A percentile compares a stretch with the other conserved stretches of the same genome.
Conservation (phyloP, 768 basidiomycete species). For the Guyanaporus albipodus region DNA sequence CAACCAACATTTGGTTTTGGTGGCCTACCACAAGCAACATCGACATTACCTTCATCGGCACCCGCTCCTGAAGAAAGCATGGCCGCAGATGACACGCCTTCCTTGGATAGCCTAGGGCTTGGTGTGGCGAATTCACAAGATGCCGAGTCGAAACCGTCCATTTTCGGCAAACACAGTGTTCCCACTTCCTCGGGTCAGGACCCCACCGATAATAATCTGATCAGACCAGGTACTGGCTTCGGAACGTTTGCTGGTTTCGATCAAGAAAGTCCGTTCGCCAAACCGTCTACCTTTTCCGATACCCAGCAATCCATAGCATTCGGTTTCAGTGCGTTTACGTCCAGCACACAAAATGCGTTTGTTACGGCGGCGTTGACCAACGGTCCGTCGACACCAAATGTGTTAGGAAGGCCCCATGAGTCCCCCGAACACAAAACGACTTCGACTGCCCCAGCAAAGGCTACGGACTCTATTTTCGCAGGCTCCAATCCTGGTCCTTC, state of each 20-base stretch:
- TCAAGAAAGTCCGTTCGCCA: constrained; percentile 26
- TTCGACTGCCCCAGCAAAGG: too few relatives aligned
- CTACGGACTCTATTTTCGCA: too few relatives aligned
- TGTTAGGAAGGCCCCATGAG: too few relatives aligned
- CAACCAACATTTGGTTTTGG: constrained; percentile 25
- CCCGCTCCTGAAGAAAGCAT: constrained; percentile 29
- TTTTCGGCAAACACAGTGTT: constrained; percentile 28
- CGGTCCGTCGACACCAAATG: constrained; percentile 6
- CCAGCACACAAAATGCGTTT: constrained; percentile 29
- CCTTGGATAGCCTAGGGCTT: constrained; percentile 32
- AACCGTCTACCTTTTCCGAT: constrained; percentile 21
- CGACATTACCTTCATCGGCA: background rate
- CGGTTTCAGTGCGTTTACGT: constrained; percentile 36
- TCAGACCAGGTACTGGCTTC: constrained; percentile 36
- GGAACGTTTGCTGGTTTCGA: constrained; percentile 27
- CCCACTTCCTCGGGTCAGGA: constrained; percentile 9
- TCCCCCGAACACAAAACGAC: too few relatives aligned
- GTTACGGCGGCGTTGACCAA: constrained; percentile 16
- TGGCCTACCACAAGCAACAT: constrained; percentile 5
- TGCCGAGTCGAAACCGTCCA: constrained; percentile 27
- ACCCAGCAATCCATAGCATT: constrained; percentile 14
- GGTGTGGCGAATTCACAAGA: constrained; percentile 23
- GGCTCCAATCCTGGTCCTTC: too few relatives aligned
- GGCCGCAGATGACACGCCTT: constrained; percentile 29
- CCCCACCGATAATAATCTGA: constrained; percentile 17